Evolutionary conservation across 495 filamentous ascomycete genomes (phyloP).

Genomic region (Hypoxylon cercidicola): DNA sequence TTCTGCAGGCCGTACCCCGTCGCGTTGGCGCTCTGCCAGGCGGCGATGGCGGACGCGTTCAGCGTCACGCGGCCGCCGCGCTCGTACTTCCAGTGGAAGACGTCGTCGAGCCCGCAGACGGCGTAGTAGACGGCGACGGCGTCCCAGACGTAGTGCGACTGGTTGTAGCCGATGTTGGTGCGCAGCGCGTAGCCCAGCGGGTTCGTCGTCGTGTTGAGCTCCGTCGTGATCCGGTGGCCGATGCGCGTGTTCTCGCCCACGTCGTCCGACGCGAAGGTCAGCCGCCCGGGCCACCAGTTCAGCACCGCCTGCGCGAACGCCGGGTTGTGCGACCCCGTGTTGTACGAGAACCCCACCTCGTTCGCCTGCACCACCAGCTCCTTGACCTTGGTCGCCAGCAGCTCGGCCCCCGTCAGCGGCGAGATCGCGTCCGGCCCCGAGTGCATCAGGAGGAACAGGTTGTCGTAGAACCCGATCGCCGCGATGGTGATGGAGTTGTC

Average conservation of each 20-base stretch:
- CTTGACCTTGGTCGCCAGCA: conserved; percentile 56
- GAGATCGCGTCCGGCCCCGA: conserved; percentile 43
- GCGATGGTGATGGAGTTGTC: conserved; percentile 44
- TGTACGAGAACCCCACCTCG: conserved; percentile 41
- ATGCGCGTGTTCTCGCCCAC: conserved; percentile 40
- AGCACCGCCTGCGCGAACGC: conserved; percentile 35
- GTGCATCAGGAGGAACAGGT: conserved; percentile 41
- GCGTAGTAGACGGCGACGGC: conserved; percentile 62
- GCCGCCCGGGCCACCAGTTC: conserved; percentile 44
- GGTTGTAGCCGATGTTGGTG: conserved; percentile 69
- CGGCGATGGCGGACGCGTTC: conserved; percentile 37
- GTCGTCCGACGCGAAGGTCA: conserved; percentile 45
- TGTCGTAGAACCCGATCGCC: conserved; percentile 46
- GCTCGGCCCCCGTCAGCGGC: conserved; percentile 51
- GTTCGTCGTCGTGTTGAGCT: conserved; percentile 39
- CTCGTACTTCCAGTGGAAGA: conserved; percentile 44
- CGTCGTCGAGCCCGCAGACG: conserved; percentile 45
- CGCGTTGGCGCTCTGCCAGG: conserved; percentile 34
- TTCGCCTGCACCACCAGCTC: conserved; percentile 47
- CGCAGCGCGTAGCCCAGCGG: conserved; percentile 39
- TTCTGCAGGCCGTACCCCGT: conserved; percentile 35
- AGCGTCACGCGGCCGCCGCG: conserved; percentile 34
- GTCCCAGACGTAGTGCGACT: conserved; percentile 76
- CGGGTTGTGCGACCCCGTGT: conserved; percentile 34
- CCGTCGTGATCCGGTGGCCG: conserved; percentile 40